Conservation (phyloP, 768 basidiomycete species). For the Pleurotus tuber-regium region DNA sequence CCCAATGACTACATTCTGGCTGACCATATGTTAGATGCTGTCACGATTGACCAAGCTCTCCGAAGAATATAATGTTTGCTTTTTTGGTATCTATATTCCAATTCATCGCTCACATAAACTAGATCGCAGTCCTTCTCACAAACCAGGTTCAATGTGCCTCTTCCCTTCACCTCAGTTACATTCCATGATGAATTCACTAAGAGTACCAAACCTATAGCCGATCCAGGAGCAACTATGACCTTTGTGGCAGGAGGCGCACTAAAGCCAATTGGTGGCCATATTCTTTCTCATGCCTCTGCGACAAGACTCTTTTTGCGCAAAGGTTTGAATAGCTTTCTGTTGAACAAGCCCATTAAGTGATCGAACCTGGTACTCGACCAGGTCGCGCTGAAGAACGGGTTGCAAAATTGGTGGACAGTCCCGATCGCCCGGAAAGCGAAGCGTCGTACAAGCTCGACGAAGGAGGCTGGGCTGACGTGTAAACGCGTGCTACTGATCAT, state of each 20-base stretch:
- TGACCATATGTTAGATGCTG: constrained; percentile 59
- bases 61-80: constrained; percentile 82
- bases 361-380: constrained; percentile 22
- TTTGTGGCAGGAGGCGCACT: constrained; percentile 93
- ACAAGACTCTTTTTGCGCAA: constrained; percentile 87
- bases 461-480: constrained; percentile 88
- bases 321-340: constrained; percentile 40
- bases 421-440: constrained; percentile 86
- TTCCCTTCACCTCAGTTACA: not conserved
- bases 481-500: constrained; percentile 21
- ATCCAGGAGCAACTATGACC: constrained; percentile 93
- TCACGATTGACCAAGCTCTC: constrained; percentile 88
- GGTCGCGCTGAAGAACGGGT: constrained; percentile 90
- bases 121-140: constrained; percentile 86
- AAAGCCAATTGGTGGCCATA: constrained; percentile 90
- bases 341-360: not conserved
- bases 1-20: not conserved
- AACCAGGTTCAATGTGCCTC: constrained; percentile 86
- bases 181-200: not conserved
- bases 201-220: constrained; percentile 48
- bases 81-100: not conserved
- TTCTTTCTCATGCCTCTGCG: constrained; percentile 86
- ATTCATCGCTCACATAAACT: constrained; percentile 18
- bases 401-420: constrained; percentile 87
- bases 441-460: constrained; percentile 90